These are phyloP conservation scores for Decorospora gaudefroyi DNA, from an alignment of 2,329 filamentous ascomycete species.

Conservation along the genomic window DNA sequence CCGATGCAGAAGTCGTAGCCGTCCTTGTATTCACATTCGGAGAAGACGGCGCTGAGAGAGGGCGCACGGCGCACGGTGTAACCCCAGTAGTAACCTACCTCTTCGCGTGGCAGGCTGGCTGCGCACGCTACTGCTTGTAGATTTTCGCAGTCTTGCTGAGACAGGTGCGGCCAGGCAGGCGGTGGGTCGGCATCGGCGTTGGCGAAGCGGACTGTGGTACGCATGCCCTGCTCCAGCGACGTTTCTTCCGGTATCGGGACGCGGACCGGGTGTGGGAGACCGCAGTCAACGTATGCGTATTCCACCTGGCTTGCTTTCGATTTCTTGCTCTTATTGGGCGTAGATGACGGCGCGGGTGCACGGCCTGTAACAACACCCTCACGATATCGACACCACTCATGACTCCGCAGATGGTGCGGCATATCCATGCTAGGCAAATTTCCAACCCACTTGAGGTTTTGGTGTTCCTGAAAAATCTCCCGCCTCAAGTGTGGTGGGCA, in stretches of 20 bases:
- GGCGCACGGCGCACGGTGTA: conserved; percentile 70
- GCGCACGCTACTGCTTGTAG: conserved; percentile 64
- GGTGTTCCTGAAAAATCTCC: conserved; percentile 73
- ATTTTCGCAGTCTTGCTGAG: conserved; percentile 26
- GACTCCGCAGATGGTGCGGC: conserved; percentile 76
- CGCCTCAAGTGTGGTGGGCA: conserved; percentile 73
- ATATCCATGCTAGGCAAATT: conserved; percentile 78
- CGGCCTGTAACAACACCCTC: conserved; percentile 69
- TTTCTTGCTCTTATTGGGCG: conserved; percentile 52
- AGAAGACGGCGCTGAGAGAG: conserved; percentile 74
- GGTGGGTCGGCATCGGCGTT: conserved; percentile 48
- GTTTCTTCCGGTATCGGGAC: conserved; percentile 55
- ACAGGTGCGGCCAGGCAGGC: conserved; percentile 35
- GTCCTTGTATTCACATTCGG: conserved; percentile 72
- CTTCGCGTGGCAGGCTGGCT: conserved; percentile 70
- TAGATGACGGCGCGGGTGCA: conserved; percentile 10
- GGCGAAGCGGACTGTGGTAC: conserved; percentile 72
- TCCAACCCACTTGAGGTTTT: conserved; percentile 74
- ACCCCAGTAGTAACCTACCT: conserved; percentile 86
- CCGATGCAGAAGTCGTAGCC: conserved; percentile 85
- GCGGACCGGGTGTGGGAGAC: conserved; percentile 54
- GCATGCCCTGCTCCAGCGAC: conserved; percentile 67
- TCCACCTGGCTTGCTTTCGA: conserved; percentile 40
- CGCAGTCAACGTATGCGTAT: conserved; percentile 56
- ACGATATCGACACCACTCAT: conserved; percentile 78